Evolutionary conservation across 169 alveolate genomes (phyloP).

Genomic region (Toxoplasma gondii): DNA sequence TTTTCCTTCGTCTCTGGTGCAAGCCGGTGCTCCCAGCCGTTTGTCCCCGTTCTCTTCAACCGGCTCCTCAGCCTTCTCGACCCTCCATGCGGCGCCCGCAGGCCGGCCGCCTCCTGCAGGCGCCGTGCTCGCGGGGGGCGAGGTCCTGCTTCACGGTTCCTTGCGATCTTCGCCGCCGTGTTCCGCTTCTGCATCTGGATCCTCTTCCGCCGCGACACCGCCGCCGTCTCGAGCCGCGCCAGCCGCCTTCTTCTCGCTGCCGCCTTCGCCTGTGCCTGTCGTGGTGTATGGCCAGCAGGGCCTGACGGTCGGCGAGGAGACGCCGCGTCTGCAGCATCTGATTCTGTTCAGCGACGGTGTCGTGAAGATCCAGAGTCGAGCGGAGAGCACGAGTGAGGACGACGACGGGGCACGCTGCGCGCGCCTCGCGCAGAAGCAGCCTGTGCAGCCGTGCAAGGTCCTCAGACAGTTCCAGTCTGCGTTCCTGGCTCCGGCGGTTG

Average conservation of each 20-base stretch:
- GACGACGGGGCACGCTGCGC: neutral
- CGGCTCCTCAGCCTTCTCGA: neutral
- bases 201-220: neutral
- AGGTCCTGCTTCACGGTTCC: neutral
- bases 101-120: neutral
- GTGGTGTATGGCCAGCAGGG: neutral
- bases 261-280: neutral
- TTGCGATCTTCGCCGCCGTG: neutral
- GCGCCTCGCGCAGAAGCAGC: neutral
- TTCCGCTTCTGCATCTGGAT: neutral
- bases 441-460: neutral
- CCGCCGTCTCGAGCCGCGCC: neutral
- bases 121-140: neutral
- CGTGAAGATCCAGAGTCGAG: neutral
- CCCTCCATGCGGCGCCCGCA: neutral
- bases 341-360: neutral
- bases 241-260: neutral
- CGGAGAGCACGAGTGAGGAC: conserved; percentile 6
- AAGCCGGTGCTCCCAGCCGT: too few species aligned
- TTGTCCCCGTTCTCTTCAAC: neutral
- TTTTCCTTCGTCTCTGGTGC: neutral
- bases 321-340: neutral
- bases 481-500: neutral
- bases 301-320: neutral
- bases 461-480: neutral